Evolutionary conservation across 306 rosid genomes (phyloP).

Genomic region (Quercus variabilis): DNA sequence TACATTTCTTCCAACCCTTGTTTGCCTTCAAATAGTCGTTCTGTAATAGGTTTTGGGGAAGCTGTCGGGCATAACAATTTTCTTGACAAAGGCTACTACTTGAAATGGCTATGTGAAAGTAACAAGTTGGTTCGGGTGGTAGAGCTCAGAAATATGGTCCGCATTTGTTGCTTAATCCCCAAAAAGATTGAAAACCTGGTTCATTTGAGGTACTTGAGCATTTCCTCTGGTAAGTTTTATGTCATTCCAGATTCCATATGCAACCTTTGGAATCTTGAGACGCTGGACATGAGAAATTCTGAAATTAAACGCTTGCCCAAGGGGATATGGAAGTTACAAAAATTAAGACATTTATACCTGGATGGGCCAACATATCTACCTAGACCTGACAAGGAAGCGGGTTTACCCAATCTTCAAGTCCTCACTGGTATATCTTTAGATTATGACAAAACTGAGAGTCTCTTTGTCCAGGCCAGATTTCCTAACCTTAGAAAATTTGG

Average conservation of each 20-base stretch:
- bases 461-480: not conserved
- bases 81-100: too few relatives aligned
- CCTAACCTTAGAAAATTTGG: conserved; percentile 14
- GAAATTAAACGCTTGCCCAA: not conserved
- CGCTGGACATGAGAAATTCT: not conserved
- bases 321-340: not conserved
- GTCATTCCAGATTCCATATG: too few relatives aligned
- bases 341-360: not conserved
- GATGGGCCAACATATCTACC: too few relatives aligned
- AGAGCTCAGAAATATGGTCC: too few relatives aligned
- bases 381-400: fast-evolving
- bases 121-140: too few relatives aligned
- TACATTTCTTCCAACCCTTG: not conserved
- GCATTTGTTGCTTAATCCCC: too few relatives aligned
- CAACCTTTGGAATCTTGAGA: not conserved
- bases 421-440: not conserved
- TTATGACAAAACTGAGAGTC: not conserved
- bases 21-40: not conserved
- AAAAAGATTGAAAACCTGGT: too few relatives aligned
- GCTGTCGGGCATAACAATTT: fast-evolving
- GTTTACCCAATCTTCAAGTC: conserved; percentile 2
- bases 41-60: fast-evolving
- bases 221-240: fast-evolving
- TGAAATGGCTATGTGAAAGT: too few relatives aligned
- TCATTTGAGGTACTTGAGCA: not conserved